Base-by-base conservation (phyloP, 1,139 yeast genomes). In the Blastobotrys petasosporus region DNA sequence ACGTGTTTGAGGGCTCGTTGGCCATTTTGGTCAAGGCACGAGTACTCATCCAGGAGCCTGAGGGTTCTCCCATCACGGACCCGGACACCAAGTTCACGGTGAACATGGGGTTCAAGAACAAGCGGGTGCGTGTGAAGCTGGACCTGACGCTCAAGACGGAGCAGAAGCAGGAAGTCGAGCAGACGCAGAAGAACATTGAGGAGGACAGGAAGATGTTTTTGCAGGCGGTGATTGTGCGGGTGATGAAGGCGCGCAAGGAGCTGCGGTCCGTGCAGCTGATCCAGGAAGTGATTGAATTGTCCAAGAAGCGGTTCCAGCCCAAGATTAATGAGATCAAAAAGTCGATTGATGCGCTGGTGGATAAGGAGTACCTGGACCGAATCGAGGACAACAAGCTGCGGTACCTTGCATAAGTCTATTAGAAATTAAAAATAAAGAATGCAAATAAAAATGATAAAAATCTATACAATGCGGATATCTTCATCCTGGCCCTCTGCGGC, bases 221-320 rank as follows among this genome's bases (percentile, higher is more conserved):
- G 59, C 86, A 88, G 61, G 96, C 97, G 1, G 85, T 95, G 59
- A 87, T 92, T 67, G 98, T 92, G 39, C 78, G 98, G 59, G 86
- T 92, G 60, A 92, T 92, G 97, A 92, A 92, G 70, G 90, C 95
- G 1, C 77, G 97, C 61, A 85, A 88, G 65, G 75, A 74, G 43
- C 73, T 87, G 57, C 79, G 80, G 52, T 97, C 88, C 62, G 84
- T 83, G 43, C 82, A 82, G 45, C 74, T 92, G 59, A 81, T 90
- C 44, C 87, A 85, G 57, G 97, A 92, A 65, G 94, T 92, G 34
- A 81, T 87, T 56, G 85, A 87, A 46, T 96, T 88, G 64, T 79
- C 95, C 5, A 81, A 80, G 59, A 79, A 83, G 50, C 75, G 97
- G 58, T 92, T 92, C 72, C 79, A 77, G 58, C 97, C 97, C 5